Conservation (phyloP, 352 stramenopile genomes). For the Hyaloperonospora brassicae region DNA sequence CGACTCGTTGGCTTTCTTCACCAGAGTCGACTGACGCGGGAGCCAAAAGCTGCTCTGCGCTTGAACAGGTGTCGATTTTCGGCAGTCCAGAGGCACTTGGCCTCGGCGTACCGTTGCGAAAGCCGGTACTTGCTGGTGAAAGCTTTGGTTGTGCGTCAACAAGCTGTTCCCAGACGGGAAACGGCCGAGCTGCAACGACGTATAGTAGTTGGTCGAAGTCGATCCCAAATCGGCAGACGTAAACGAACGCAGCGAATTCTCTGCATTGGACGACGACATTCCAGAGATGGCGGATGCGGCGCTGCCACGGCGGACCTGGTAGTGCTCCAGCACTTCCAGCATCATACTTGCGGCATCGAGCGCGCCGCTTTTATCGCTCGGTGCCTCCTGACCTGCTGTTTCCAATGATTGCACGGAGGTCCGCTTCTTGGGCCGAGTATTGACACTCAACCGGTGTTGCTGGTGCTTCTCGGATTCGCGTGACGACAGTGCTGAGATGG, state of each 20-base stretch:
- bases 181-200: slow-evolving; percentile 21
- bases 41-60: slow-evolving; percentile 26
- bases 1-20: slow-evolving; percentile 18
- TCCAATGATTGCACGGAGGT: slow-evolving; percentile 16
- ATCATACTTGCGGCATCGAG: slow-evolving; percentile 27
- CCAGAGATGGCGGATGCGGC: slow-evolving; percentile 22
- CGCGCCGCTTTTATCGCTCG: not conserved
- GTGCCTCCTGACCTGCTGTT: slow-evolving; percentile 10
- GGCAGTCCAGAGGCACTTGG: slow-evolving; percentile 10
- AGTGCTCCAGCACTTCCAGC: slow-evolving; percentile 59
- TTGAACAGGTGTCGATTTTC: slow-evolving; percentile 15
- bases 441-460: slow-evolving; percentile 52
- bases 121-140: slow-evolving; percentile 15
- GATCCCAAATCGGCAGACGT: slow-evolving; percentile 36
- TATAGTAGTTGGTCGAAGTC: slow-evolving; percentile 22
- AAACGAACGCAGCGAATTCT: slow-evolving; percentile 39
- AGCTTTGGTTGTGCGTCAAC: slow-evolving; percentile 24
- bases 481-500: slow-evolving; percentile 62
- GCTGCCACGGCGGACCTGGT: slow-evolving; percentile 27
- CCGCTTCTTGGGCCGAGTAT: slow-evolving; percentile 24
- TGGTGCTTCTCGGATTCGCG: slow-evolving; percentile 64
- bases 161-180: slow-evolving; percentile 26
- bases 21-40: slow-evolving; percentile 17
- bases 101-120: slow-evolving; percentile 10
- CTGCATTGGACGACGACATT: slow-evolving; percentile 35